Evolutionary conservation across 371 early-diverging fungal species (phyloP).

Genomic region (Mortierella polycephala): DNA sequence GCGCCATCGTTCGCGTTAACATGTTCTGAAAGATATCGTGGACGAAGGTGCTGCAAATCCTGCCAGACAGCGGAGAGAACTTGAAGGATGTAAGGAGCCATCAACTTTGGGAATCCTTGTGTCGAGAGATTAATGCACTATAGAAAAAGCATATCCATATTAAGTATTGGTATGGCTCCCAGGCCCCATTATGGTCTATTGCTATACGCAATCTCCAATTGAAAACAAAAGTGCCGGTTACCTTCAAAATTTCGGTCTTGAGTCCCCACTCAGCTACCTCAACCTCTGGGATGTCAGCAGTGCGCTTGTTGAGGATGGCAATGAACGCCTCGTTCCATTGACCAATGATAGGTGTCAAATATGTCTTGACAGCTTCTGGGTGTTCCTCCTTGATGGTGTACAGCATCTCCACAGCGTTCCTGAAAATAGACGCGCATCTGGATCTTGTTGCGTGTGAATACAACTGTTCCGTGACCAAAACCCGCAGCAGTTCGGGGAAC

Average conservation of each 20-base stretch:
- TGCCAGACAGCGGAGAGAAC: slow-evolving; percentile 76
- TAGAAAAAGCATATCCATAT: not conserved
- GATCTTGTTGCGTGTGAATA: slow-evolving; percentile 79
- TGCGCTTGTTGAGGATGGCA: slow-evolving; percentile 68
- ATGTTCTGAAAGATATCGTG: slow-evolving; percentile 66
- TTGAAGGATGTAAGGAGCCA: slow-evolving; percentile 59
- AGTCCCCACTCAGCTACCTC: slow-evolving; percentile 72
- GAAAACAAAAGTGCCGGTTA: slow-evolving; percentile 13
- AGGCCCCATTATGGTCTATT: no score
- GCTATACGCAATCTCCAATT: no score
- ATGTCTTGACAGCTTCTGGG: slow-evolving; percentile 72
- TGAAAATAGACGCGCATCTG: slow-evolving; percentile 83
- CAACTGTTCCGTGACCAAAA: slow-evolving; percentile 70
- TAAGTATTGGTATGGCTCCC: no score
- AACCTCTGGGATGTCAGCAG: slow-evolving; percentile 57
- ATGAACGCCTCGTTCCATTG: slow-evolving; percentile 83
- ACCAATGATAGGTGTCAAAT: slow-evolving; percentile 78
- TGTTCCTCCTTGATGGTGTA: slow-evolving; percentile 81
- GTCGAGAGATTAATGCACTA: slow-evolving; percentile 72
- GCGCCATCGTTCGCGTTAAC: slow-evolving; percentile 67
- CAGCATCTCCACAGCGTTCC: slow-evolving; percentile 85
- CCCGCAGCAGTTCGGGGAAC: slow-evolving; percentile 83
- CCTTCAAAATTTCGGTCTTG: slow-evolving; percentile 79
- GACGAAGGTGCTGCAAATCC: slow-evolving; percentile 65
- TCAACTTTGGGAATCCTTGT: slow-evolving; percentile 70